phyloP scores from a whole-genome alignment of 2,329 filamentous ascomycete species.

The Aulographum hederae region DNA sequence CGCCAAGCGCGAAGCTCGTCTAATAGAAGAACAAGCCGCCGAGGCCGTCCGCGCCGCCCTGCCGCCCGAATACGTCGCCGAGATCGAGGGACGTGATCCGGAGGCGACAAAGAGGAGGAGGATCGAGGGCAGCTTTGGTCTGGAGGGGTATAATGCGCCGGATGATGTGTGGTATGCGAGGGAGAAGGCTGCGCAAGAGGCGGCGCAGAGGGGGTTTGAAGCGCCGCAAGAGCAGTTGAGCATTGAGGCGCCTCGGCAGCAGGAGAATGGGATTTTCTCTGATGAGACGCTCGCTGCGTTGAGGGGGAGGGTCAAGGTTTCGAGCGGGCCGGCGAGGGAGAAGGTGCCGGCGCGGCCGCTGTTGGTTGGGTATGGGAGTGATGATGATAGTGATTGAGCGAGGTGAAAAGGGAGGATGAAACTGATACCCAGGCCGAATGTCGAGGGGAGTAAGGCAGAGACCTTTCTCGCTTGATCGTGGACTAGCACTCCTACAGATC shows the following conservation, averaged over 20 bases:
- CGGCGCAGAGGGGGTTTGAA: constrained; percentile 35
- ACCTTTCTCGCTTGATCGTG: too few relatives aligned
- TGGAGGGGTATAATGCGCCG: constrained; percentile 83
- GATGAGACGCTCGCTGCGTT: constrained; percentile 66
- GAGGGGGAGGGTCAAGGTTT: constrained; percentile 30
- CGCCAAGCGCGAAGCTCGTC: constrained; percentile 72
- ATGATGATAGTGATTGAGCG: constrained; percentile 58
- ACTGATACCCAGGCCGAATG: too few relatives aligned
- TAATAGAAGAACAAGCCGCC: constrained; percentile 89
- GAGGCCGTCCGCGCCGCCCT: constrained; percentile 80
- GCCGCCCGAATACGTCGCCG: constrained; percentile 76
- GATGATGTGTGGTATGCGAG: constrained; percentile 86
- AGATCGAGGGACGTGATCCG: constrained; percentile 81
- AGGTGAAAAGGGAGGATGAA: too few relatives aligned
- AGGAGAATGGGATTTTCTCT: constrained; percentile 54
- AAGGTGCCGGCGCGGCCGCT: constrained; percentile 38
- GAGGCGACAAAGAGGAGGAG: constrained; percentile 76
- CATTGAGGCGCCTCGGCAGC: constrained; percentile 17
- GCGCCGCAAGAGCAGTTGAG: constrained; percentile 33
- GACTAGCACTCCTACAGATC: too few relatives aligned
- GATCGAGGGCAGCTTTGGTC: constrained; percentile 72
- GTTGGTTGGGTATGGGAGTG: constrained; percentile 77
- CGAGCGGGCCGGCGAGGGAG: constrained; percentile 35
- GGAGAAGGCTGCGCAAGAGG: constrained; percentile 47
- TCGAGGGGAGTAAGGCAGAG: too few relatives aligned